A percentile compares a stretch with the other conserved stretches of the same genome.
phyloP scores from a whole-genome alignment of 768 basidiomycete genomes.

The Lentinula aciculospora region DNA sequence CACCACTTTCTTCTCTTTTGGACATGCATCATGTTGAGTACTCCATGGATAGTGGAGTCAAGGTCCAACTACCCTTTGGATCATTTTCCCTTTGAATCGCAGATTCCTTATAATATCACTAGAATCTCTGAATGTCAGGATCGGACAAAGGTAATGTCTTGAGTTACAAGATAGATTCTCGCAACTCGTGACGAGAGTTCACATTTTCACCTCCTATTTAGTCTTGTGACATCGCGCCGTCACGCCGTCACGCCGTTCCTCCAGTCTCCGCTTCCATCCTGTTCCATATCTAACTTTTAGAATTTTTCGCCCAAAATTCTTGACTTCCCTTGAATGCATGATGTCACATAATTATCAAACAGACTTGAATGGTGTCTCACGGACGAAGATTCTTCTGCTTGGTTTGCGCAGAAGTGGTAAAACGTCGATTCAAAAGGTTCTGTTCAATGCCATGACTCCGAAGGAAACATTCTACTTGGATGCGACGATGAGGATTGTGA shows the following conservation, averaged over 20 bases:
- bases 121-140: too few relatives aligned
- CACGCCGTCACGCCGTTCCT: neutral
- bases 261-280: neutral
- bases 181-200: too few relatives aligned
- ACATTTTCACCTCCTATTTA: too few relatives aligned
- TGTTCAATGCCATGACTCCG: constrained; percentile 80
- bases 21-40: too few relatives aligned
- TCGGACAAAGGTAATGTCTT: too few relatives aligned
- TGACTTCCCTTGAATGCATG: neutral
- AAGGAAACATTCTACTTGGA: constrained; percentile 91
- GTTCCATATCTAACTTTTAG: too few relatives aligned
- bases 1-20: too few relatives aligned
- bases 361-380: constrained; percentile 27
- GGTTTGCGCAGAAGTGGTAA: constrained; percentile 87
- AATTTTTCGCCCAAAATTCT: neutral
- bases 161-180: too few relatives aligned
- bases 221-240: neutral
- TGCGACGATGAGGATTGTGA: constrained; percentile 72
- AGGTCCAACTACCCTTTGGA: too few relatives aligned
- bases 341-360: neutral
- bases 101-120: too few relatives aligned
- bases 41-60: too few relatives aligned
- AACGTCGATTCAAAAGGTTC: constrained; percentile 83
- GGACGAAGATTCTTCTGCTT: constrained; percentile 69
- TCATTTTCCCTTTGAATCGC: too few relatives aligned